A percentile compares a stretch with the other conserved stretches of the same genome.
These are phyloP conservation scores for Urochloa ruziziensis DNA, from an alignment of 176 grass and related monocot species.

Conservation along the genomic window DNA sequence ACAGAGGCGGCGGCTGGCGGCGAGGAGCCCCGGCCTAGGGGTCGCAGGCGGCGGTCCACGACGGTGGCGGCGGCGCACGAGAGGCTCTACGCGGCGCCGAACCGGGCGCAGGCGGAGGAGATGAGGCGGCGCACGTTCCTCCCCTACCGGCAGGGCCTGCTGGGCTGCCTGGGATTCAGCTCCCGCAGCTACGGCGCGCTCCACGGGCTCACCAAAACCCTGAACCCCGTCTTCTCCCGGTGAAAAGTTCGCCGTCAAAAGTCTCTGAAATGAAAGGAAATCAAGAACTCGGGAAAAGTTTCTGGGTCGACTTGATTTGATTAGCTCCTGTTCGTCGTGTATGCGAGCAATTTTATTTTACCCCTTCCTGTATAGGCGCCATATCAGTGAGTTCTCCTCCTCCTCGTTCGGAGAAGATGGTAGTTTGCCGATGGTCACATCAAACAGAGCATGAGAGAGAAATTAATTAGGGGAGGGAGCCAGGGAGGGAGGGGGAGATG, in stretches of 20 bases:
- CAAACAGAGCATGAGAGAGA: constrained; percentile 16
- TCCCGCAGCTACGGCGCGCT: constrained; percentile 89
- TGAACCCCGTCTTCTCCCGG: constrained; percentile 83
- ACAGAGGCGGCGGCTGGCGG: neutral
- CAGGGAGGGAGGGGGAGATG: neutral
- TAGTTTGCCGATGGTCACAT: constrained; percentile 32
- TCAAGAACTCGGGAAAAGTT: neutral
- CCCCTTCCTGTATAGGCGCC: constrained; percentile 10
- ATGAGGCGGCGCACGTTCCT: constrained; percentile 96
- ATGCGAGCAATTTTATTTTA: neutral
- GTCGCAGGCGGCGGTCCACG: constrained; percentile 14
- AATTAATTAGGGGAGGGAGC: neutral
- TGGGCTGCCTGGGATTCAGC: constrained; percentile 87
- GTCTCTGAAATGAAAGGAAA: neutral
- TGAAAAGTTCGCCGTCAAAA: constrained; percentile 26
- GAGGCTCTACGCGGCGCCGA: constrained; percentile 80
- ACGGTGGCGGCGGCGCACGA: constrained; percentile 73
- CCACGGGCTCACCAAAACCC: constrained; percentile 72
- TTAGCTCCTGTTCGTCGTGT: neutral
- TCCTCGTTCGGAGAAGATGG: constrained; percentile 10
- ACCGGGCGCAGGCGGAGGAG: constrained; percentile 83
- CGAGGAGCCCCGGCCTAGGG: constrained; percentile 3
- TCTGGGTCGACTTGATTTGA: neutral
- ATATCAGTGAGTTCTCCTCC: neutral
- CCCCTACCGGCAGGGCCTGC: constrained; percentile 85